phyloP scores from a whole-genome alignment of 108 stramenopile species.

The Heterococcus sp. region DNA sequence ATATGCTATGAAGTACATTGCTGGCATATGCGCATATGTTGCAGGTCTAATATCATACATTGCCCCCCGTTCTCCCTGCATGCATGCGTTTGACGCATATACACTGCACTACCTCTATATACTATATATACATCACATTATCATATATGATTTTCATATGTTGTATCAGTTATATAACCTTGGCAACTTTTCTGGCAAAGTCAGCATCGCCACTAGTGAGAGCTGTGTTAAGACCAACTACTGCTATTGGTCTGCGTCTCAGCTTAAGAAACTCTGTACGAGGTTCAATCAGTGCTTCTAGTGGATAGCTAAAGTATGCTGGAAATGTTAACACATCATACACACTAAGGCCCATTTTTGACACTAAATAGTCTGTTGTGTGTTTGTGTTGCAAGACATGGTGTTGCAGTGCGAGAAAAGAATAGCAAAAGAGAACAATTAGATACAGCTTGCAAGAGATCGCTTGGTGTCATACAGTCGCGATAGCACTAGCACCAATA shows the following conservation, averaged over 20 bases:
- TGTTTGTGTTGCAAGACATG: background rate
- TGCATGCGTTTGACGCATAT: no score
- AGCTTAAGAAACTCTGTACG: constrained; percentile 44
- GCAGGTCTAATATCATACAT: no score
- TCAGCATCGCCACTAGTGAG: constrained; percentile 33
- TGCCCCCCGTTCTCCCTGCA: no score
- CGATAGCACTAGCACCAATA: no score
- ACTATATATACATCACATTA: no score
- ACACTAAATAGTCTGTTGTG: constrained; percentile 25
- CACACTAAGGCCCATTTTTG: constrained; percentile 30
- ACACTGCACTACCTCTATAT: no score
- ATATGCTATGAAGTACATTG: no score
- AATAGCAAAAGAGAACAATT: background rate
- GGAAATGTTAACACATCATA: constrained; percentile 46
- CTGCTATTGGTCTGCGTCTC: constrained; percentile 24
- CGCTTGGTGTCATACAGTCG: no score
- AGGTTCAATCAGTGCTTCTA: constrained; percentile 34
- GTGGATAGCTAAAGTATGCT: constrained; percentile 46
- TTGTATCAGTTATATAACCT: no score
- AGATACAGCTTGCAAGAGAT: background rate
- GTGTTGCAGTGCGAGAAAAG: background rate
- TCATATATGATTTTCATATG: no score
- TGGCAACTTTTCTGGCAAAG: constrained; percentile 37
- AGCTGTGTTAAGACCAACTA: constrained; percentile 35
- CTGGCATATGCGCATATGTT: no score